Conservation (phyloP, 2,329 filamentous ascomycete genomes). For the Penicillium sp. region DNA sequence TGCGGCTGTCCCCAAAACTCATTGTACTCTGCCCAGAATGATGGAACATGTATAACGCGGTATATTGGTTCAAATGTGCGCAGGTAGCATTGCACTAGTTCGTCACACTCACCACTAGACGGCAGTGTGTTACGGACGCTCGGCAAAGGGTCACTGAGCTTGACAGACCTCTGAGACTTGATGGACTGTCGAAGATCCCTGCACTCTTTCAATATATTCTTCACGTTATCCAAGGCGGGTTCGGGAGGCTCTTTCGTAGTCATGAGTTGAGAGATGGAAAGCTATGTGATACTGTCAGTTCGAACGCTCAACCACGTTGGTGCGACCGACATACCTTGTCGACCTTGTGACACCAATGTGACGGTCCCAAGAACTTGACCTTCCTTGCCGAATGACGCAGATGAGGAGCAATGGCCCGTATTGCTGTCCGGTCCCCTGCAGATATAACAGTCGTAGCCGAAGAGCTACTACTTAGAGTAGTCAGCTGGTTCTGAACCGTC, state of each 20-base stretch:
- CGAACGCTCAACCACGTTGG: not conserved
- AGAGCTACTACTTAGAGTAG: not conserved
- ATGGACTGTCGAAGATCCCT: constrained; percentile 26
- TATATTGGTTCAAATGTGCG: constrained; percentile 38
- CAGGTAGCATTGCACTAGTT: constrained; percentile 31
- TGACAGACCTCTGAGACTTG: constrained; percentile 25
- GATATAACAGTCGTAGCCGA: not conserved
- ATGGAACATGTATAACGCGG: constrained; percentile 40
- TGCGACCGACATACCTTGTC: constrained; percentile 18
- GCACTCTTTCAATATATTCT: constrained; percentile 23
- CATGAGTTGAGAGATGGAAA: constrained; percentile 15
- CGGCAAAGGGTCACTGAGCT: constrained; percentile 27
- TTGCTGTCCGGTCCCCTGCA: not conserved
- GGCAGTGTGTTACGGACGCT: constrained; percentile 28
- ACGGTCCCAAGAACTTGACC: constrained; percentile 23
- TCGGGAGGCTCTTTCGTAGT: constrained; percentile 13
- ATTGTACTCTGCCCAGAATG: constrained; percentile 39
- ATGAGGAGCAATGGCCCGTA: constrained; percentile 9
- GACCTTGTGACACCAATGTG: constrained; percentile 20
- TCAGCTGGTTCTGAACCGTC: not conserved
- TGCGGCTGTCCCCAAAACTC: constrained; percentile 33
- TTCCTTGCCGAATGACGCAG: constrained; percentile 18
- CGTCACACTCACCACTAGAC: constrained; percentile 24
- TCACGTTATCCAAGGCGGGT: constrained; percentile 16
- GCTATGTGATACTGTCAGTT: constrained; percentile 6